Percentiles rank a stretch among this genome's conserved stretches.
phyloP scores from a whole-genome alignment of 176 grass and related monocot species.

The Avena atlantica region DNA sequence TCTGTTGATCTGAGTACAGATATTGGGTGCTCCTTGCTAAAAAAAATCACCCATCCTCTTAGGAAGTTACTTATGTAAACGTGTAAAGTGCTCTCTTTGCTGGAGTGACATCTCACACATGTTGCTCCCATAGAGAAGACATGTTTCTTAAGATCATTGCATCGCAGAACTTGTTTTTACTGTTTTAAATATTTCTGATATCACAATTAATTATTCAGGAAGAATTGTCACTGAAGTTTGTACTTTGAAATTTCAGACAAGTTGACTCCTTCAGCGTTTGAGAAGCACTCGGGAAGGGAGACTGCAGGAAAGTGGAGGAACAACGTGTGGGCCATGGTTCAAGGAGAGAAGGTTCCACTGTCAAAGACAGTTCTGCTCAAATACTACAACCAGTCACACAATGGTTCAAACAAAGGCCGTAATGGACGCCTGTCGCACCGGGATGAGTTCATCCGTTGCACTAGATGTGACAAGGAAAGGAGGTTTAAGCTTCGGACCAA shows the following conservation, averaged over 20 bases:
- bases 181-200: neutral
- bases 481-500: constrained; percentile 84
- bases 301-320: constrained; percentile 96
- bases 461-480: constrained; percentile 77
- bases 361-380: constrained; percentile 81
- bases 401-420: constrained; percentile 66
- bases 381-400: constrained; percentile 76
- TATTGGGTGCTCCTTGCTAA: neutral
- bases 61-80: constrained; percentile 28
- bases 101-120: constrained; percentile 34
- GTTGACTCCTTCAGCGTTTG: constrained; percentile 90
- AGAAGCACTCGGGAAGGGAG: constrained; percentile 94
- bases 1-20: constrained; percentile 19
- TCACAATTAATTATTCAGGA: neutral
- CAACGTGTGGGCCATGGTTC: constrained; percentile 89
- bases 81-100: constrained; percentile 6
- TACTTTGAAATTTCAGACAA: constrained; percentile 67
- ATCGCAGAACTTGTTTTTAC: neutral
- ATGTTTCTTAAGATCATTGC: neutral
- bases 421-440: constrained; percentile 75
- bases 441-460: constrained; percentile 88
- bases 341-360: constrained; percentile 87
- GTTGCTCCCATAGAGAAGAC: neutral
- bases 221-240: constrained; percentile 33
- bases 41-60: constrained; percentile 4